Base-by-base conservation (phyloP, 192 early-diverging fungal species). In the Phycomyces nitens region DNA sequence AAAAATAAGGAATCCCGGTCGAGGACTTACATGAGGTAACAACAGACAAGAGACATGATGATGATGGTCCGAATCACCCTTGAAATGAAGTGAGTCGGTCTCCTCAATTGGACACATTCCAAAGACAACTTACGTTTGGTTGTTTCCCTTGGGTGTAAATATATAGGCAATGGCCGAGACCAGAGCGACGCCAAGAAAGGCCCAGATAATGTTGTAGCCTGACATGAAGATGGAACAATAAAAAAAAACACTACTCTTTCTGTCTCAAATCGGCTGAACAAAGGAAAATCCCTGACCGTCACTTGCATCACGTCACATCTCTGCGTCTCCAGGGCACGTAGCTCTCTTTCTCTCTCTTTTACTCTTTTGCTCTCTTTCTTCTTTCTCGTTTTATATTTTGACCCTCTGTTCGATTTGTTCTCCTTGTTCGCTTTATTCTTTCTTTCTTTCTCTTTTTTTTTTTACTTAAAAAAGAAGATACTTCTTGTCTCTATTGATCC, bases 1-100 rank as follows among this genome's bases (percentile, higher is more conserved):
- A 34, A 62, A 21, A 15, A 29, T 38, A 52, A 58, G n/a, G 14
- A 40, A 11, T 21, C 20, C 29, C 1, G 18, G 21, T 23, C 11
- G 53, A 41, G 41, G 20, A 39, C 85, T 77, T 86, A 86, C 85
- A 86, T 86, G 58, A 83, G 61, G 56, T 81, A 86, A 54, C 82
- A 84, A 22, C 79, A 81, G 21, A 75, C 69, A 21, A 86, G 65
- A 7, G 85, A 80, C 74, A 86, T 76, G 39, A 78, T 78, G 56
- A 86, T 62, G n/a, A 69, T 62, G 23, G 85, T 86, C 62, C 85
- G 73, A 73, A 70, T 82, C 38, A 80, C 79, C 66, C 77, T 84
- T 67, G 40, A 51, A 16, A 44, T 42, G 18, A 38, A 73, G 7
- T 43, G 15, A 47, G 16, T 51, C 51, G 9, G 24, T 14, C 16